Evolutionary conservation across 129 eudicot species (phyloP).

Genomic region (Helianthus annuus): DNA sequence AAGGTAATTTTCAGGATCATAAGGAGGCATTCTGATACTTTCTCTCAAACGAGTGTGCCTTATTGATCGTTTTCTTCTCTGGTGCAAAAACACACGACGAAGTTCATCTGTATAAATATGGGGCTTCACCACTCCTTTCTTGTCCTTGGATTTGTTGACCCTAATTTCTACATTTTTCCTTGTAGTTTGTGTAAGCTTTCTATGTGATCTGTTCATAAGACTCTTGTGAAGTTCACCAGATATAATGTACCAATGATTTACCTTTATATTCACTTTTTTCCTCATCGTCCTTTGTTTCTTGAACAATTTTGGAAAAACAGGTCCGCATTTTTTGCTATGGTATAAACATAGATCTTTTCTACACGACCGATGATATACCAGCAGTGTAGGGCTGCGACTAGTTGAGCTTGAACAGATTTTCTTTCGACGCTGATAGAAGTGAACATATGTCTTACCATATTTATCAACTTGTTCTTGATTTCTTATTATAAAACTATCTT

Average conservation of each 20-base stretch:
- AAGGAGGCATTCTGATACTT: conserved; percentile 1
- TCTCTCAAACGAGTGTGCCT: conserved; percentile 8
- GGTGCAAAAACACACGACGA: conserved; percentile 12
- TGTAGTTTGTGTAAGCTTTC: conserved; percentile 9
- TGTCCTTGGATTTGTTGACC: conserved; percentile 26
- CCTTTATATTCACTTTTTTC: conserved; percentile 15
- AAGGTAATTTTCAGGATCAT: conserved; percentile 3
- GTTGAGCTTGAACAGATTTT: conserved; percentile 1
- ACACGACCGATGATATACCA: conserved; percentile 35
- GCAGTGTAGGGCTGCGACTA: conserved; percentile 1
- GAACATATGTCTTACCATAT: conserved; percentile 6
- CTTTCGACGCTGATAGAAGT: conserved; percentile 33
- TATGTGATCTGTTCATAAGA: conserved; percentile 9
- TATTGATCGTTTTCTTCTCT: conserved; percentile 28
- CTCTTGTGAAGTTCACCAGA: conserved; percentile 15
- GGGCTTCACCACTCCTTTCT: not conserved
- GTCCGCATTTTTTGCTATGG: conserved; percentile 35
- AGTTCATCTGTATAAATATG: not conserved
- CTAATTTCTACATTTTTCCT: not conserved
- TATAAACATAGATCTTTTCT: conserved; percentile 36
- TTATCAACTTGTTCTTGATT: conserved; percentile 6
- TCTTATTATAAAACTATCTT: not conserved
- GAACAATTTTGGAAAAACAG: conserved; percentile 34
- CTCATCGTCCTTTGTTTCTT: conserved; percentile 41
- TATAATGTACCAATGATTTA: conserved; percentile 4